Percentiles rank a stretch among this genome's conserved stretches.
These are phyloP conservation scores for Aspergillus amoenus DNA, from an alignment of 2,329 filamentous ascomycete genomes.

Conservation along the genomic window DNA sequence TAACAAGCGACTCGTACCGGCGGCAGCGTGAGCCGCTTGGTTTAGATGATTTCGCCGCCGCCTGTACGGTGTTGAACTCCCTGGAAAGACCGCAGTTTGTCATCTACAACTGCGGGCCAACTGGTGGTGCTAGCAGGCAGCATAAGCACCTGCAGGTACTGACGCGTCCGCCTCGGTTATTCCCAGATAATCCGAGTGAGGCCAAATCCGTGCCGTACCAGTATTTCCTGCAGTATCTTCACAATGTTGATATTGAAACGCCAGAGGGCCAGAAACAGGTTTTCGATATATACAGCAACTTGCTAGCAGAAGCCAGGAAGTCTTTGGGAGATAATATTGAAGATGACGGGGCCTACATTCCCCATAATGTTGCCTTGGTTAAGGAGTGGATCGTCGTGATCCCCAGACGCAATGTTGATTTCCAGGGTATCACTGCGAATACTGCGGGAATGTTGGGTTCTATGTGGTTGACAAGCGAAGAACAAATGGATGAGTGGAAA, in stretches of 20 bases:
- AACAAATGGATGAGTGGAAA: conserved; percentile 40
- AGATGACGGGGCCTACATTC: conserved; percentile 10
- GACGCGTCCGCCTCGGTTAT: conserved; percentile 13
- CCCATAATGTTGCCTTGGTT: conserved; percentile 51
- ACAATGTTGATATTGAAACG: not conserved
- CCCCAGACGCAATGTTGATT: conserved; percentile 39
- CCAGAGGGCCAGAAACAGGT: not conserved
- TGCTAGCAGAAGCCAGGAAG: conserved; percentile 14
- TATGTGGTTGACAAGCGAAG: conserved; percentile 28
- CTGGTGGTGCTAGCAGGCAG: conserved; percentile 47
- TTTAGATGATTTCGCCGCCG: conserved; percentile 42
- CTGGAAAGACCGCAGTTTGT: conserved; percentile 35
- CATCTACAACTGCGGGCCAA: conserved; percentile 50
- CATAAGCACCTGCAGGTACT: conserved; percentile 52
- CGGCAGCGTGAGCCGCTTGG: conserved; percentile 48
- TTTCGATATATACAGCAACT: conserved; percentile 6
- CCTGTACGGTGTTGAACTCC: conserved; percentile 31
- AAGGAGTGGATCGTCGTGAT: conserved; percentile 49
- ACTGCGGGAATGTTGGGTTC: conserved; percentile 50
- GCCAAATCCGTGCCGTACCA: conserved; percentile 6
- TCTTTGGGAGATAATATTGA: not conserved
- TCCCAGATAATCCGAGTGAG: conserved; percentile 12
- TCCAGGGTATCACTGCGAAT: conserved; percentile 44
- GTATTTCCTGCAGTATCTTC: conserved; percentile 13
- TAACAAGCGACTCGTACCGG: conserved; percentile 48